A percentile compares a stretch with the other conserved stretches of the same genome.
Conservation (phyloP, 2,329 filamentous ascomycete species). For the Pyrenophora seminiperda region DNA sequence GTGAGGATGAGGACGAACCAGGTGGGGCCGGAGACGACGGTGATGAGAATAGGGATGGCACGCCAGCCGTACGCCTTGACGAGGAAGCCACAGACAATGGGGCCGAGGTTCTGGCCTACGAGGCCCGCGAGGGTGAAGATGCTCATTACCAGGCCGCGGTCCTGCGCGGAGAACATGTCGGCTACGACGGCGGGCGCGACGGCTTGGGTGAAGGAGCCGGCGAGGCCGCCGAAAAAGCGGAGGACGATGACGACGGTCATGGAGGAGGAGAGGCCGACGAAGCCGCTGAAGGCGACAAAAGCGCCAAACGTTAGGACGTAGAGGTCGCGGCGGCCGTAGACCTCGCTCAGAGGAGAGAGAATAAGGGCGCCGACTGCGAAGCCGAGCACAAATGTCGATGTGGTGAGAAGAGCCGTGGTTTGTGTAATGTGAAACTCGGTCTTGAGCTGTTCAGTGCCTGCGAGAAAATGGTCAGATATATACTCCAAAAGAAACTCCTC, state of each 20-base stretch:
- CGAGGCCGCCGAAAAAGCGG: slow-evolving; percentile 40
- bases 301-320: slow-evolving; percentile 26
- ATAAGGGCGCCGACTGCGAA: slow-evolving; percentile 37
- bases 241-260: slow-evolving; percentile 34
- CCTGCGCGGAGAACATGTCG: slow-evolving; percentile 19
- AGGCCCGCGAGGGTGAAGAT: slow-evolving; percentile 54
- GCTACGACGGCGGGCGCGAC: slow-evolving; percentile 62
- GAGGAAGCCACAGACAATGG: slow-evolving; percentile 46
- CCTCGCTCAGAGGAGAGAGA: slow-evolving; percentile 36
- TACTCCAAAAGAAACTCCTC: background rate
- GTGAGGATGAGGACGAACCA: slow-evolving; percentile 34
- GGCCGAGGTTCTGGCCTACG: slow-evolving; percentile 54
- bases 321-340: slow-evolving; percentile 34
- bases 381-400: slow-evolving; percentile 35
- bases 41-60: slow-evolving; percentile 57
- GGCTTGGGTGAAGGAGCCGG: slow-evolving; percentile 61
- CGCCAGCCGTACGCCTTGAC: slow-evolving; percentile 30
- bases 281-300: slow-evolving; percentile 9
- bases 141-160: slow-evolving; percentile 54
- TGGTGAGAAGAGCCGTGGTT: slow-evolving; percentile 32
- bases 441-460: slow-evolving; percentile 34
- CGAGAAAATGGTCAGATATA: background rate
- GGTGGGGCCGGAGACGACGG: slow-evolving; percentile 52
- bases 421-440: slow-evolving; percentile 30
- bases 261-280: slow-evolving; percentile 32